Evolutionary conservation across 78 protist genomes (phyloP).

Genomic region (Cavenderia fasciculata): DNA sequence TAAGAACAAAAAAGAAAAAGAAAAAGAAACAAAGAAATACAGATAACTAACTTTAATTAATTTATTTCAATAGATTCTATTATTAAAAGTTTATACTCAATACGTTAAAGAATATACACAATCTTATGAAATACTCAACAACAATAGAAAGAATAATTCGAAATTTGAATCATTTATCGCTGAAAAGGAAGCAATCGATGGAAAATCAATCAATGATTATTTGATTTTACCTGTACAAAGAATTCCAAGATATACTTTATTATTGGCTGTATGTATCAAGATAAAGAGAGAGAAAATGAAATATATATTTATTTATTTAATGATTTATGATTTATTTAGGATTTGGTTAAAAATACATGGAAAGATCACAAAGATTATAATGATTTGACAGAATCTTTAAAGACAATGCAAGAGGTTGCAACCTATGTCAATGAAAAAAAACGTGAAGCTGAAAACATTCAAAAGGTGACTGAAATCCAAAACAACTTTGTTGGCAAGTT

Average conservation of each 20-base stretch:
- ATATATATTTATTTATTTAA: background rate
- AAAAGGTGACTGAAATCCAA: conserved; percentile 69
- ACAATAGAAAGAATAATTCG: conserved; percentile 37
- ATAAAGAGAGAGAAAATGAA: background rate
- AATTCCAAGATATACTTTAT: conserved; percentile 79
- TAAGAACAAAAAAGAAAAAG: background rate
- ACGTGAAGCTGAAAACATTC: conserved; percentile 79
- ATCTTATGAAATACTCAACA: conserved; percentile 48
- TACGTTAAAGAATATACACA: conserved; percentile 71
- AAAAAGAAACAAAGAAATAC: no score
- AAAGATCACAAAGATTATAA: conserved; percentile 60
- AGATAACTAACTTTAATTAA: background rate
- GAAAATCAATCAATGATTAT: conserved; percentile 38
- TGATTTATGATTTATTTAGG: background rate
- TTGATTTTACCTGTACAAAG: conserved; percentile 77
- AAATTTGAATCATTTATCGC: conserved; percentile 53
- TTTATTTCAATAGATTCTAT: conserved; percentile 8
- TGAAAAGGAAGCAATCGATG: conserved; percentile 52
- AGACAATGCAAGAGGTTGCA: conserved; percentile 79
- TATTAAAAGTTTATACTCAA: conserved; percentile 73
- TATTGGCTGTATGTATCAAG: conserved; percentile 16
- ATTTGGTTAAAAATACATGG: conserved; percentile 70
- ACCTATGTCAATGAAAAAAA: conserved; percentile 69
- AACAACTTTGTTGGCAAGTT: conserved; percentile 73
- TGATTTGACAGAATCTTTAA: conserved; percentile 51